Conservation (phyloP, 495 filamentous ascomycete species). For the Talaromyces nanjingensis region DNA sequence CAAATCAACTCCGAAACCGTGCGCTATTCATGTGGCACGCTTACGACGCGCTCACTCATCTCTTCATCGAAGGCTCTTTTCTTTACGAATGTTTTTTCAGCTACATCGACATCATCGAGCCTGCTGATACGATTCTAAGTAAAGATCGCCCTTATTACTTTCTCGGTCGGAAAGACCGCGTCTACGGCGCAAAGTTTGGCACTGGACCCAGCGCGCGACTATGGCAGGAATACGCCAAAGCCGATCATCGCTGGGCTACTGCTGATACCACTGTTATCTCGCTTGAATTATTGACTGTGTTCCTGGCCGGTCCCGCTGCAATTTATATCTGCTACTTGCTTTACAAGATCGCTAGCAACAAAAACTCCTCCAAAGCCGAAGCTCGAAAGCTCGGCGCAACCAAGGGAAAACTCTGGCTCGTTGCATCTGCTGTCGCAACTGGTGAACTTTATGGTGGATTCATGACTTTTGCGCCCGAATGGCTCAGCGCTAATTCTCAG, state of each 20-base stretch:
- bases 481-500: constrained; percentile 70
- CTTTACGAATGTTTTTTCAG: constrained; percentile 90
- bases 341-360: constrained; percentile 20
- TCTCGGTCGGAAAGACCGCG: constrained; percentile 42
- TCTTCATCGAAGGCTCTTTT: constrained; percentile 82
- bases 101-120: constrained; percentile 35
- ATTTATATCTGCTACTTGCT: constrained; percentile 63
- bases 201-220: constrained; percentile 56
- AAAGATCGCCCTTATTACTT: constrained; percentile 42
- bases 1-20: constrained; percentile 44
- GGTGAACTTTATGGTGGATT: constrained; percentile 94
- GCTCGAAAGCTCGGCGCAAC: constrained; percentile 20
- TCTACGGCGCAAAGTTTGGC: constrained; percentile 71
- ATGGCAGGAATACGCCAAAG: constrained; percentile 92
- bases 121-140: constrained; percentile 25
- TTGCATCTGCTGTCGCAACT: constrained; percentile 72
- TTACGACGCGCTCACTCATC: constrained; percentile 85
- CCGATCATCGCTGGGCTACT: constrained; percentile 74
- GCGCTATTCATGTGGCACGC: constrained; percentile 90
- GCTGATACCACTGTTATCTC: constrained; percentile 73
- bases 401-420: constrained; percentile 57
- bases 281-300: constrained; percentile 80
- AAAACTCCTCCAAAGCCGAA: constrained; percentile 11
- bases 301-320: constrained; percentile 67
- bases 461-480: constrained; percentile 96